These are phyloP conservation scores for Venturia oleaginea DNA, from an alignment of 2,329 filamentous ascomycete species.

Conservation along the genomic window DNA sequence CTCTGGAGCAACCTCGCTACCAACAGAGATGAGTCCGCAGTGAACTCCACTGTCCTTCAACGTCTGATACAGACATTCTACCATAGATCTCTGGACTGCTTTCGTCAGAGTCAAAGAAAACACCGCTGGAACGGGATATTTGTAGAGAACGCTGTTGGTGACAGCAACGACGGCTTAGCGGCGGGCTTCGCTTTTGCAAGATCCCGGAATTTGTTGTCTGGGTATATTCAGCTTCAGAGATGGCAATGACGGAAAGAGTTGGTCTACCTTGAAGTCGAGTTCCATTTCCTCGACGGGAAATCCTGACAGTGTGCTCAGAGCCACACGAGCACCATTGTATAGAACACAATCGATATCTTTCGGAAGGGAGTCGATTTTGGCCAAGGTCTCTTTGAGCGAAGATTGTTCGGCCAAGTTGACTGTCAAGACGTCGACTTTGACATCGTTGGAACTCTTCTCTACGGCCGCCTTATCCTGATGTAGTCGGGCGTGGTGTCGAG, in stretches of 20 bases:
- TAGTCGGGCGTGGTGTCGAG: constrained; percentile 18
- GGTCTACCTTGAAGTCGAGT: constrained; percentile 40
- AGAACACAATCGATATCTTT: constrained; percentile 14
- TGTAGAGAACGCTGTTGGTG: constrained; percentile 41
- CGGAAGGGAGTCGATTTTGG: constrained; percentile 14
- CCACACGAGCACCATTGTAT: constrained; percentile 13
- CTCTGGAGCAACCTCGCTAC: constrained; percentile 16
- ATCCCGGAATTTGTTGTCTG: constrained; percentile 41
- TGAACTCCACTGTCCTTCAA: constrained; percentile 17
- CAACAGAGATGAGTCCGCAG: constrained; percentile 18
- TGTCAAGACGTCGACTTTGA: constrained; percentile 2
- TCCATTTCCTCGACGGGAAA: constrained; percentile 32
- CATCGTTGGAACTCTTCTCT: background rate
- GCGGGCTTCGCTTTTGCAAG: constrained; percentile 22
- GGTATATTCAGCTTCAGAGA: background rate
- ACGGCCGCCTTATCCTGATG: constrained; percentile 20
- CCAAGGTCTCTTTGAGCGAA: constrained; percentile 4
- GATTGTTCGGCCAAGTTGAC: constrained; percentile 9
- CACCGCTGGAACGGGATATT: constrained; percentile 37
- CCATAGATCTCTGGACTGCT: constrained; percentile 12
- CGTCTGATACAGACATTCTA: background rate
- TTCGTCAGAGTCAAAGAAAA: constrained; percentile 27
- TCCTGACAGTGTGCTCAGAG: constrained; percentile 2
- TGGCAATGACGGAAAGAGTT: background rate
- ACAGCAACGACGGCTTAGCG: constrained; percentile 42